phyloP scores from a whole-genome alignment of 257 asterid genomes.

The Vinca minor region DNA sequence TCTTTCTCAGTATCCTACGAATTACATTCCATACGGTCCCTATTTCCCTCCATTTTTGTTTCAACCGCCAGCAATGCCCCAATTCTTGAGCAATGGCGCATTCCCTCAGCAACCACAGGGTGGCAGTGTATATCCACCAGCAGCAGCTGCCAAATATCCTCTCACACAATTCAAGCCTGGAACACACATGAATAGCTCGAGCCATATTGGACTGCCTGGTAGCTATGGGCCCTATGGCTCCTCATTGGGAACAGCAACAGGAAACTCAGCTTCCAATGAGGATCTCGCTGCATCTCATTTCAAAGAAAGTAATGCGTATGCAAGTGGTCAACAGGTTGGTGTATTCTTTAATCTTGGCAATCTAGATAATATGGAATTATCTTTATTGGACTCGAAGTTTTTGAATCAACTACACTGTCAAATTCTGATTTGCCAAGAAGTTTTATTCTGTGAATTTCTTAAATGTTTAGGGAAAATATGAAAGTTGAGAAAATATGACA shows the following conservation, averaged over 20 bases:
- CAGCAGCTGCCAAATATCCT: slow-evolving; percentile 64
- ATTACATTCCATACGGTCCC: slow-evolving; percentile 66
- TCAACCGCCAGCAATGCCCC: slow-evolving; percentile 75
- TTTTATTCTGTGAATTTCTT: not conserved
- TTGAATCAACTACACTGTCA: not conserved
- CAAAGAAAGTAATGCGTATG: slow-evolving; percentile 59
- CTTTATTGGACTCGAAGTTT: not conserved
- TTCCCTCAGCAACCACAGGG: slow-evolving; percentile 85
- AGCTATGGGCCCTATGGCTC: slow-evolving; percentile 69
- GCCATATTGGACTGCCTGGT: slow-evolving; percentile 60
- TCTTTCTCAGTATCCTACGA: slow-evolving; percentile 73
- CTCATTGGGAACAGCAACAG: slow-evolving; percentile 47
- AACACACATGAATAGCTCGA: slow-evolving; percentile 52
- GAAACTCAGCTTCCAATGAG: slow-evolving; percentile 59
- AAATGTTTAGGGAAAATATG: not conserved
- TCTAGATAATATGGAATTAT: not conserved
- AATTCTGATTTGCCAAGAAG: not conserved
- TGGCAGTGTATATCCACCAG: slow-evolving; percentile 61
- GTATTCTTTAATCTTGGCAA: not conserved
- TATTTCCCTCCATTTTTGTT: slow-evolving; percentile 67
- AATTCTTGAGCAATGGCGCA: slow-evolving; percentile 57
- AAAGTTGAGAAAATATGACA: not conserved
- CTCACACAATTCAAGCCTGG: slow-evolving; percentile 76
- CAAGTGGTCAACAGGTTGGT: slow-evolving; percentile 71
- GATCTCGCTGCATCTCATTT: slow-evolving; percentile 54